Conservation (phyloP, 805 yeast species). For the Suhomyces prunicola region DNA sequence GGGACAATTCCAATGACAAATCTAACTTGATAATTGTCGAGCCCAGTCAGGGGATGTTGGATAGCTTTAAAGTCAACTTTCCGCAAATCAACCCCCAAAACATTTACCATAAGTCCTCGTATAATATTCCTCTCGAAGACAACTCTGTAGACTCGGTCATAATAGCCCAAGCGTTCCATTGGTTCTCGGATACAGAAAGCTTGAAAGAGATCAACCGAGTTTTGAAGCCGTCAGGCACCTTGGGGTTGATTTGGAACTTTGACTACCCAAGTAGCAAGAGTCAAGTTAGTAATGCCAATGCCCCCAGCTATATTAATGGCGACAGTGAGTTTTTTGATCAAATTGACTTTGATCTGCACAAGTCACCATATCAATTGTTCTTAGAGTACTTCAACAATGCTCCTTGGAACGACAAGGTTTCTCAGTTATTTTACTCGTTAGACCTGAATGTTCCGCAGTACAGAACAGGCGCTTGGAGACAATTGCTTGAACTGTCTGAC, state of each 20-base stretch:
- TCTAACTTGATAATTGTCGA: constrained; percentile 45
- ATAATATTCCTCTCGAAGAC: constrained; percentile 45
- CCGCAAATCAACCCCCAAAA: constrained; percentile 34
- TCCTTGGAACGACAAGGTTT: constrained; percentile 38
- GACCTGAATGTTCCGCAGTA: constrained; percentile 57
- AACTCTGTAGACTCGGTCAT: constrained; percentile 47
- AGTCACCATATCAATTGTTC: constrained; percentile 8
- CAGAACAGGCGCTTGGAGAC: constrained; percentile 47
- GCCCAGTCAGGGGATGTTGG: constrained; percentile 57
- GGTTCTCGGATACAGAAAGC: constrained; percentile 55
- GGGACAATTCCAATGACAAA: constrained; percentile 12
- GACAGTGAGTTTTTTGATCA: constrained; percentile 4
- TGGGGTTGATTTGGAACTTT: constrained; percentile 61
- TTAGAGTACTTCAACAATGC: constrained; percentile 16
- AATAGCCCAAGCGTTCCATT: constrained; percentile 63
- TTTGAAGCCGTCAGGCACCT: constrained; percentile 43
- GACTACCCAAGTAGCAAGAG: constrained; percentile 29
- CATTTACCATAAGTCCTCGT: constrained; percentile 40
- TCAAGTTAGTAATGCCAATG: constrained; percentile 1
- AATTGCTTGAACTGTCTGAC: constrained; percentile 24
- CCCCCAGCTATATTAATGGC: constrained; percentile 3
- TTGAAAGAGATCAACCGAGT: constrained; percentile 50
- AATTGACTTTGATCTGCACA: constrained; percentile 2
- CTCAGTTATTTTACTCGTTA: constrained; percentile 29
- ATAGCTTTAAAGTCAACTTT: constrained; percentile 42